Evolutionary conservation across 1,139 yeast genomes (phyloP).

Genomic region (Magnusiomyces fungicola): DNA sequence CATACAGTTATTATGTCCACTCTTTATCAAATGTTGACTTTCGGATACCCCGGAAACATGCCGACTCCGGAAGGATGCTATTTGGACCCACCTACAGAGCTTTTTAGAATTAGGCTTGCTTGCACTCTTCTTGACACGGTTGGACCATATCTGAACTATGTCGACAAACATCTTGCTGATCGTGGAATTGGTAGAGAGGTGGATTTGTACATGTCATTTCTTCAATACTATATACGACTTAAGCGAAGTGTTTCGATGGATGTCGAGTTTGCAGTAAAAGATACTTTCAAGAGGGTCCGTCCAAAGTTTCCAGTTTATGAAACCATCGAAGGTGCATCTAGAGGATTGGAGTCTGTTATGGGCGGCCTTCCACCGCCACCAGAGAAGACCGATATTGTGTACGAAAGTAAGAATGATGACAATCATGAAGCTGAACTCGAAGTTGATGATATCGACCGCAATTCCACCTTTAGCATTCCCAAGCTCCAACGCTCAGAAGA

Average conservation of each 20-base stretch:
- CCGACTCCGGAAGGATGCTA: constrained; percentile 46
- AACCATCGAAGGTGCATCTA: constrained; percentile 30
- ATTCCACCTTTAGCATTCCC: constrained; percentile 14
- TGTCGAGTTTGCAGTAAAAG: constrained; percentile 45
- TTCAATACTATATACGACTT: constrained; percentile 68
- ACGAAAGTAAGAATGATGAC: constrained; percentile 17
- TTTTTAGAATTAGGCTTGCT: constrained; percentile 60
- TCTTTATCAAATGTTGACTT: constrained; percentile 52
- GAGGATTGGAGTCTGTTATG: constrained; percentile 23
- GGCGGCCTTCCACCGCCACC: constrained; percentile 12
- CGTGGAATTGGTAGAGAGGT: constrained; percentile 29
- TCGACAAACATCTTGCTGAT: constrained; percentile 16
- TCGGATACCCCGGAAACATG: constrained; percentile 59
- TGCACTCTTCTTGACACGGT: constrained; percentile 35
- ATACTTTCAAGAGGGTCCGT: constrained; percentile 35
- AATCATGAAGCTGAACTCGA: constrained; percentile 7
- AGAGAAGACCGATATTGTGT: constrained; percentile 19
- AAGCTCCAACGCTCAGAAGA: constrained; percentile 17
- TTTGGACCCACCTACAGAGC: constrained; percentile 58
- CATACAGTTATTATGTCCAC: constrained; percentile 45
- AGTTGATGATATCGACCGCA: constrained; percentile 16
- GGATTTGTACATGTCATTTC: constrained; percentile 47
- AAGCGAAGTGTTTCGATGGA: constrained; percentile 66
- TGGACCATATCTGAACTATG: constrained; percentile 16
- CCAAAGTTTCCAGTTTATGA: constrained; percentile 37